Evolutionary conservation across 225 moss, liverwort and hornwort genomes (phyloP), one percentile per base, ranked within the genome.

Genomic region (Climacium dendroides): DNA sequence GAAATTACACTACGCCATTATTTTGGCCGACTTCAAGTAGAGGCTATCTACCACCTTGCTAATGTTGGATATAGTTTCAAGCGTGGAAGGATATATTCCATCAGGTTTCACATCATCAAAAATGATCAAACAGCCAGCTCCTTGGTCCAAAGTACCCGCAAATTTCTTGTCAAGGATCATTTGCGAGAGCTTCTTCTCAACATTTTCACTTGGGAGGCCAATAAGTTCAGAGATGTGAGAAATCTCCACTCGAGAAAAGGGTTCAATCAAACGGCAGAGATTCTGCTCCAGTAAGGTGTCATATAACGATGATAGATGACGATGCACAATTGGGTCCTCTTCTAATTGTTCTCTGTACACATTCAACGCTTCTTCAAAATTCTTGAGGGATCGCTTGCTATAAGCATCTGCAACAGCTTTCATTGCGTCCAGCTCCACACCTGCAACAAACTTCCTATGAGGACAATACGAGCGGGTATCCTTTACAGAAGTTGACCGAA

Each of bases 81-180:
- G 93, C 29, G 97, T 97, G 70, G 97, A 94, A 73, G 97, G 97
- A 86, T 97, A 97, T 75, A 97, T 97, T 83, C 96, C 97, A 85
- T 96, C 96, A 11, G 96, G 93, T 91, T 96, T 96, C 80, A 95
- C 91, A 86, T 97, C 96, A 87, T 97, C 95, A 91, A 97, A 97
- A 89, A 97, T 96, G 88, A 97, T 97, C 83, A 97, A 92, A 92
- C 96, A 97, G 26, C 97, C 97, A 78, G 97, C 96, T 85, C 97
- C 97, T 94, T 97, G 97, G 86, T 97, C 97, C 93, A 97, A 89
- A 77, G 97, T 97, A 83, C 96, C 96, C 47, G 97, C 96, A 91
- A 97, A 96, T 82, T 97, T 97, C 87, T 97, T 97, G 92, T 97
- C 97, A 60, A 97, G 91, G 80, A 97, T 97, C 97, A 97, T 97